Conservation (phyloP, 2,329 filamentous ascomycete genomes). For the Boeremia lycopersici region DNA sequence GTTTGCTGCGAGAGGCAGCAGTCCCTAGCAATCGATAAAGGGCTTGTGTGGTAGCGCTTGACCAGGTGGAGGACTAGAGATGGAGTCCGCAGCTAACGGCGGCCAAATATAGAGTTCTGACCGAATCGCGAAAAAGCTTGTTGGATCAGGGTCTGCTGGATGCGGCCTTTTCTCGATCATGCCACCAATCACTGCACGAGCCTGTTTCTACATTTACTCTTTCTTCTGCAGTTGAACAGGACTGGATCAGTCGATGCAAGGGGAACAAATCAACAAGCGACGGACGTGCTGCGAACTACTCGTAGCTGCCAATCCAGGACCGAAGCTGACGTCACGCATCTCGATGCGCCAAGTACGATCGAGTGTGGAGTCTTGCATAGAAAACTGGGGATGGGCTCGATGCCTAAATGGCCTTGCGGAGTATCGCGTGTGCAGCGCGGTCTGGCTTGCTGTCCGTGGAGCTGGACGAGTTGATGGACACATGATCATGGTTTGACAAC, state of each 20-base stretch:
- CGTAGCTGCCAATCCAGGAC: background rate
- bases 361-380: constrained; percentile 3
- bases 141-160: constrained; percentile 12
- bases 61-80: constrained; percentile 1
- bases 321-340: constrained; percentile 3
- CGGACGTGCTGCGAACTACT: background rate
- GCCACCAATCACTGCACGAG: constrained; percentile 7
- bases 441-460: background rate
- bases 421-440: background rate
- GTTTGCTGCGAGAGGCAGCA: constrained; percentile 1
- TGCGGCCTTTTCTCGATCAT: background rate
- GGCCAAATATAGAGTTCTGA: constrained; percentile 18
- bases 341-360: background rate
- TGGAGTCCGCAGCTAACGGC: constrained; percentile 9
- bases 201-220: background rate
- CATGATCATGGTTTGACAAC: no score
- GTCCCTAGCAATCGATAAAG: constrained; percentile 7
- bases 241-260: constrained; percentile 1
- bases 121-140: constrained; percentile 13
- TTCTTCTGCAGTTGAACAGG: constrained; percentile 2
- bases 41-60: constrained; percentile 9
- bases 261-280: background rate
- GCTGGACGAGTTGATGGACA: no score
- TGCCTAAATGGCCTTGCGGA: constrained; percentile 1
- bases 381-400: background rate